A percentile compares a stretch with the other conserved stretches of the same genome.
Conservation (phyloP, 768 basidiomycete genomes). For the Myochromella boudieri region DNA sequence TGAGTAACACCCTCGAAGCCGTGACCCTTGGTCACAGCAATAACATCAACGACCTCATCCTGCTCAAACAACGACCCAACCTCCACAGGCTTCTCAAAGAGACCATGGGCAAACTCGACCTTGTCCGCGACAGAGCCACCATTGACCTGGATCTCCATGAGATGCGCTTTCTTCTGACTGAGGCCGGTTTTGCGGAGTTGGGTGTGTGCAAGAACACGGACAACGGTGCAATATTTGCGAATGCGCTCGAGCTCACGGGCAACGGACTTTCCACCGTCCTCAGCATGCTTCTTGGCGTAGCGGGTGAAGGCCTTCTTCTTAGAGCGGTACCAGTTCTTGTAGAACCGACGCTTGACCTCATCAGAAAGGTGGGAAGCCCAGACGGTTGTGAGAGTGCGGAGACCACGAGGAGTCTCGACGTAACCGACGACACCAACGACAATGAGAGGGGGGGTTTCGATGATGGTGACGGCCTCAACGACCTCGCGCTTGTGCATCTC, state of each 20-base stretch:
- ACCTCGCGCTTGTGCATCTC: slow-evolving; percentile 99
- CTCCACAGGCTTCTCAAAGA: slow-evolving; percentile 97
- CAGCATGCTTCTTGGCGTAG: slow-evolving; percentile 99
- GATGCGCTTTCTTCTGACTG: slow-evolving; percentile 98
- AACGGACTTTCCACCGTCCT: slow-evolving; percentile 89
- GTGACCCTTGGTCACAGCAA: slow-evolving; percentile 99
- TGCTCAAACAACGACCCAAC: slow-evolving; percentile 88
- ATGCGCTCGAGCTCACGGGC: slow-evolving; percentile 98
- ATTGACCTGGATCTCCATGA: slow-evolving; percentile 99
- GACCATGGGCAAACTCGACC: slow-evolving; percentile 89
- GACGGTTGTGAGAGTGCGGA: slow-evolving; percentile 97
- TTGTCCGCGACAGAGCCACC: slow-evolving; percentile 96
- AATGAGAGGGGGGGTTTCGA: slow-evolving; percentile 97
- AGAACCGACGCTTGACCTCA: slow-evolving; percentile 98
- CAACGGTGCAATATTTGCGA: slow-evolving; percentile 99
- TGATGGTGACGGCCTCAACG: slow-evolving; percentile 93
- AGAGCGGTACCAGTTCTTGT: slow-evolving; percentile 99
- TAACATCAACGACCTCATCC: slow-evolving; percentile 94
- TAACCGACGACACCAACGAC: slow-evolving; percentile 98
- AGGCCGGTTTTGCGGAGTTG: slow-evolving; percentile 98
- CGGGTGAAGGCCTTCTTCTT: slow-evolving; percentile 99
- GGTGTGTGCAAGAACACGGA: slow-evolving; percentile 98
- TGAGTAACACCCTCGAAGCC: slow-evolving; percentile 99
- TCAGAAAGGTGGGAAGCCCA: slow-evolving; percentile 98
- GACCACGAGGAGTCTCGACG: slow-evolving; percentile 98